Evolutionary conservation across 305 asterid genomes (phyloP).

Genomic region (Fraxinus greggii): DNA sequence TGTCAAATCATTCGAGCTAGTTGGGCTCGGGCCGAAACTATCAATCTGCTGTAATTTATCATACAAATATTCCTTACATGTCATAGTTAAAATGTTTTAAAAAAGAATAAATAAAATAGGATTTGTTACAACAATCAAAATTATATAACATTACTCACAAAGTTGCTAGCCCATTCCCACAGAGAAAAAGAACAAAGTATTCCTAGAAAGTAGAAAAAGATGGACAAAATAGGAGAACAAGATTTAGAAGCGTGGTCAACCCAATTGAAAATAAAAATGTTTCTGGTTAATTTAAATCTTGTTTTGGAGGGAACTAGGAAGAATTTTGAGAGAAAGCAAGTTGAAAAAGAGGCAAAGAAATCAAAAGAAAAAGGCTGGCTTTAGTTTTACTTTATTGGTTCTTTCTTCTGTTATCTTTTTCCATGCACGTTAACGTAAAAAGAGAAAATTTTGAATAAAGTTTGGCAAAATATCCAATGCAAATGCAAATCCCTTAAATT

Average conservation of each 20-base stretch:
- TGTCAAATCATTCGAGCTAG: neutral
- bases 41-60: neutral
- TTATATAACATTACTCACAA: neutral
- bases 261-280: neutral
- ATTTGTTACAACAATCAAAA: neutral
- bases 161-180: neutral
- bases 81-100: neutral
- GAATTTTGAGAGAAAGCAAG: neutral
- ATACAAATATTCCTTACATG: neutral
- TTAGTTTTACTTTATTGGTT: constrained; percentile 21
- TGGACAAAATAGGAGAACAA: neutral
- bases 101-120: neutral
- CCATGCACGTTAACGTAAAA: constrained; percentile 3
- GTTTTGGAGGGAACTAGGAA: neutral
- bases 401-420: constrained; percentile 1
- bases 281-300: neutral
- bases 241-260: neutral
- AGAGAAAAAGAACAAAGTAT: neutral
- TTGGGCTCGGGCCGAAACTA: neutral
- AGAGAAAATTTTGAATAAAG: neutral
- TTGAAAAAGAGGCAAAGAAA: neutral
- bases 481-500: neutral
- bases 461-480: neutral
- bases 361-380: neutral
- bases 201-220: neutral